Evolutionary conservation across 208 protist genomes (phyloP).

Genomic region (Trypanosoma brucei): DNA sequence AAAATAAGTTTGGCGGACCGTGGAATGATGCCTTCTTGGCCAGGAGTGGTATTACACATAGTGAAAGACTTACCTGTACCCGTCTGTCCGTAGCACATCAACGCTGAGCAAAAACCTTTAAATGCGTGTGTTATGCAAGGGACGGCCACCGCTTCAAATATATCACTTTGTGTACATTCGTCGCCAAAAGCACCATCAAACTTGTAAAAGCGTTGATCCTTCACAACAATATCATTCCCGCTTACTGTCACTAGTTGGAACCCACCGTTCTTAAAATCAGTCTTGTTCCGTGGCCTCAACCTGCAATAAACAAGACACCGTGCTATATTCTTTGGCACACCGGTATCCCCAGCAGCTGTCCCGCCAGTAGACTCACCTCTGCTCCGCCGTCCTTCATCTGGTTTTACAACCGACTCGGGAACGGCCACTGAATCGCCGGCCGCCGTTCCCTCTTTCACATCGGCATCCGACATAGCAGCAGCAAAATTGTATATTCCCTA

Average conservation of each 20-base stretch:
- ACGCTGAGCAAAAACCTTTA: conserved; percentile 79
- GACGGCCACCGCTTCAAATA: conserved; percentile 75
- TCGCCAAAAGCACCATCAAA: conserved; percentile 80
- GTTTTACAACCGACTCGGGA: neutral
- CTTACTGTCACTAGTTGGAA: conserved; percentile 45
- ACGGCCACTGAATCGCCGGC: neutral
- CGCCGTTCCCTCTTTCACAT: no score
- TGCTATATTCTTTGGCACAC: conserved; percentile 15
- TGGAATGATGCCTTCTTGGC: conserved; percentile 84
- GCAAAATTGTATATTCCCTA: no score
- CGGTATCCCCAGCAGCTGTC: conserved; percentile 10
- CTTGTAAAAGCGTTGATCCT: conserved; percentile 81
- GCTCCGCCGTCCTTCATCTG: no score
- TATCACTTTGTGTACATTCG: conserved; percentile 57
- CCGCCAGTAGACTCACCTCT: no score
- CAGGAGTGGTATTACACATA: conserved; percentile 82
- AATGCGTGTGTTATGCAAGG: conserved; percentile 84
- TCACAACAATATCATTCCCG: conserved; percentile 58
- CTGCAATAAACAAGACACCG: conserved; percentile 83
- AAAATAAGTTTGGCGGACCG: conserved; percentile 75
- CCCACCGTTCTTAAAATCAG: conserved; percentile 64
- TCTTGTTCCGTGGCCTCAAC: conserved; percentile 60
- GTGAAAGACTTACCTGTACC: conserved; percentile 91
- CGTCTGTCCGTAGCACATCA: conserved; percentile 92
- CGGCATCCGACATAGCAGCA: no score